These are phyloP conservation scores for Sporopachydermia cereana DNA, from an alignment of 1,139 yeast genomes.

Conservation along the genomic window DNA sequence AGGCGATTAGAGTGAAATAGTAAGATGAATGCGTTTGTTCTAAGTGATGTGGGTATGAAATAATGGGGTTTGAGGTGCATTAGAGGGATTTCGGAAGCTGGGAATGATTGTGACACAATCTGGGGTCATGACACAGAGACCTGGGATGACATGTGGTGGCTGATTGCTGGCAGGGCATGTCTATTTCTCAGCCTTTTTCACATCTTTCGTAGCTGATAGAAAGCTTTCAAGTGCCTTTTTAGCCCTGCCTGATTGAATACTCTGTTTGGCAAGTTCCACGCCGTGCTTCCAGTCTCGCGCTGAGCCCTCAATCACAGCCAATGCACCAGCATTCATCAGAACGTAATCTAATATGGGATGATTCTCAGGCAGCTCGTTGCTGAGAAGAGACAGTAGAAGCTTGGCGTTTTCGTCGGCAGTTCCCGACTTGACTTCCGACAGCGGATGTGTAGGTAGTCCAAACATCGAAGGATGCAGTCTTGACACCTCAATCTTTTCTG, in stretches of 20 bases:
- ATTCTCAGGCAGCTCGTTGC: slow-evolving; percentile 32
- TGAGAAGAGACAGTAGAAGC: slow-evolving; percentile 40
- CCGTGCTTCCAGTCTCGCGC: slow-evolving; percentile 67
- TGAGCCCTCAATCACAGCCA: slow-evolving; percentile 67
- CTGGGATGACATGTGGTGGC: background rate
- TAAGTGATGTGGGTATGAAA: too few species aligned
- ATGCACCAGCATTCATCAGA: slow-evolving; percentile 73
- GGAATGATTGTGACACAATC: background rate
- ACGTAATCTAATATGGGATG: slow-evolving; percentile 79
- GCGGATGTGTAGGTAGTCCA: slow-evolving; percentile 63
- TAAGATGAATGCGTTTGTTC: too few species aligned
- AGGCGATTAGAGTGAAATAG: too few species aligned
- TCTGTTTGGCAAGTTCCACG: slow-evolving; percentile 55
- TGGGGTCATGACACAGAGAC: background rate
- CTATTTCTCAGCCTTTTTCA: slow-evolving; percentile 9
- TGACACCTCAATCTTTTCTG: slow-evolving; percentile 24
- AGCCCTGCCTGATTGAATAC: slow-evolving; percentile 62
- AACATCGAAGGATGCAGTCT: slow-evolving; percentile 44
- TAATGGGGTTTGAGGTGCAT: too few species aligned
- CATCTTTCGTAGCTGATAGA: slow-evolving; percentile 30
- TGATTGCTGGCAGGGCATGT: background rate
- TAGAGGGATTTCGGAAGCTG: too few species aligned
- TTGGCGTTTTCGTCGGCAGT: slow-evolving; percentile 80
- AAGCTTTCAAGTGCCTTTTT: slow-evolving; percentile 45
- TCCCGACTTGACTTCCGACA: slow-evolving; percentile 63